These are phyloP conservation scores for Brassica incana DNA, from an alignment of 345 rosid genomes.

Conservation along the genomic window DNA sequence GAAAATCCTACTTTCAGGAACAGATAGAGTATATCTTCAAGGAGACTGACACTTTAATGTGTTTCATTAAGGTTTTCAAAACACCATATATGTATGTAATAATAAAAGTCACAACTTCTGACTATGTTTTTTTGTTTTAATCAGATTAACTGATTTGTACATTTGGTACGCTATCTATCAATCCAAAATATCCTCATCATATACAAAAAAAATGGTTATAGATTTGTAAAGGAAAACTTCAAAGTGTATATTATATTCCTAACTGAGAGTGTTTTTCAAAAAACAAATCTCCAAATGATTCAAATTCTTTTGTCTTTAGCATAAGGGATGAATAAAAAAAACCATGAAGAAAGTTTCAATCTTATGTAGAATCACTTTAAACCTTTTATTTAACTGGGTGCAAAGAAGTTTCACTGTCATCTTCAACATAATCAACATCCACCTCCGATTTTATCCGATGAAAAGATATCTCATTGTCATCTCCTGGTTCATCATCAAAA, in stretches of 20 bases:
- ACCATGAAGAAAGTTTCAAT: not conserved
- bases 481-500: constrained; percentile 30
- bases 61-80: not conserved
- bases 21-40: no score
- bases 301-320: not conserved
- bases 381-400: not conserved
- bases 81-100: no score
- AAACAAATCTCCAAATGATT: not conserved
- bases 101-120: not conserved
- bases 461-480: constrained; percentile 16
- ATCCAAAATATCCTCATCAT: constrained; percentile 26
- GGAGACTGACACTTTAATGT: no score
- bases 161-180: constrained; percentile 2
- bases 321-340: not conserved
- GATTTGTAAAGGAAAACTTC: not conserved
- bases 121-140: not conserved
- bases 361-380: not conserved
- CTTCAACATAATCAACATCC: not conserved
- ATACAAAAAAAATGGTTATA: constrained; percentile 16
- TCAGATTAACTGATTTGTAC: constrained; percentile 1
- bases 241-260: not conserved
- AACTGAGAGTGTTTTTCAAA: not conserved
- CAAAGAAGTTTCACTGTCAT: constrained; percentile 12
- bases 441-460: not conserved
- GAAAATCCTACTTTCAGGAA: no score